Conservation (phyloP, 148 eudicot species). For the Chenopodium suecicum region DNA sequence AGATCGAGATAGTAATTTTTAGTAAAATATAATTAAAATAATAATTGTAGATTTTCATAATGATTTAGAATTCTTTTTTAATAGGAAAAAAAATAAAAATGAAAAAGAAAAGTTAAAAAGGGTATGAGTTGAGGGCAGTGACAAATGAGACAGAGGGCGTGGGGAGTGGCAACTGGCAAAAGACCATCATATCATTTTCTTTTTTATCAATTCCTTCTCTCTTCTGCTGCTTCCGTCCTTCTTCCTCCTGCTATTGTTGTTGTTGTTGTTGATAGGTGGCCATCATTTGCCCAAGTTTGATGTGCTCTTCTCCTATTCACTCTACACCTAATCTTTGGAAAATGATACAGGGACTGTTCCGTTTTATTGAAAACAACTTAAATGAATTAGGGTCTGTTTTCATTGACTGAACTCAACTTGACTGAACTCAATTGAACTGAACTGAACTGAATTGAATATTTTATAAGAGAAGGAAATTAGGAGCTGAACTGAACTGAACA, state of each 20-base stretch:
- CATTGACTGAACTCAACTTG: too few species aligned
- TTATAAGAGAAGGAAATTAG: too few species aligned
- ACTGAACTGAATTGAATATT: too few species aligned
- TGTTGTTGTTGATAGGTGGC: constrained; percentile 15
- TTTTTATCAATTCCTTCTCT: not conserved
- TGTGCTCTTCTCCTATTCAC: not conserved
- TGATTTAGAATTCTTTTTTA: constrained; percentile 14
- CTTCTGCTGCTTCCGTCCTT: not conserved
- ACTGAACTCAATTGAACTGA: too few species aligned
- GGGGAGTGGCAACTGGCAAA: constrained; percentile 19
- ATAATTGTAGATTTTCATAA: not conserved
- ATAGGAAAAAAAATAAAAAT: constrained; percentile 27
- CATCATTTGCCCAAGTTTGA: constrained; percentile 7
- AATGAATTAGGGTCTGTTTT: too few species aligned
- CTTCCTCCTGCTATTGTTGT: not conserved
- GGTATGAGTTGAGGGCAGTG: constrained; percentile 5
- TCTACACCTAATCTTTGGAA: not conserved
- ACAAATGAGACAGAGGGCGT: constrained; percentile 15
- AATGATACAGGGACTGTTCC: not conserved
- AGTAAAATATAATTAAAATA: not conserved
- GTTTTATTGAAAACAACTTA: too few species aligned
- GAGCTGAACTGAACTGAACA: too few species aligned
- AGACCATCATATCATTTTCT: not conserved
- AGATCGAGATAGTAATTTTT: constrained; percentile 18
- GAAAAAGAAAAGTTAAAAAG: not conserved